Evolutionary conservation across 2,329 filamentous ascomycete genomes (phyloP).

Genomic region (Claviceps monticola): DNA sequence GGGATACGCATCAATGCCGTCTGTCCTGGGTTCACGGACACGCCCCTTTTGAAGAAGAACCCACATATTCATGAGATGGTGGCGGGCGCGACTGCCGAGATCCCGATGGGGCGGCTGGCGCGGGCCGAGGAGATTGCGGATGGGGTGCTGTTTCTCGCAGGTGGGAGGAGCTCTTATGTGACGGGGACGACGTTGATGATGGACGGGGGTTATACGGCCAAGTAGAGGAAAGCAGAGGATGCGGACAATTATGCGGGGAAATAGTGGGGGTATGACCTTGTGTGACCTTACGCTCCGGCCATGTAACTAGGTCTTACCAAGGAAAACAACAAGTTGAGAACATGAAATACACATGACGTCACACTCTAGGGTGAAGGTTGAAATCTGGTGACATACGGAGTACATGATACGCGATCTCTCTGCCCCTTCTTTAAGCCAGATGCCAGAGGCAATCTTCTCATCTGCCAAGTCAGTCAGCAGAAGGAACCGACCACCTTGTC

Average conservation of each 20-base stretch:
- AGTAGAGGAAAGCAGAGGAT: not conserved
- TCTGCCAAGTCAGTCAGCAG: no score
- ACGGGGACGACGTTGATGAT: conserved; percentile 32
- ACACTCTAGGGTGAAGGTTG: no score
- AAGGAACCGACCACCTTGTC: no score
- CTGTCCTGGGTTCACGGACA: conserved; percentile 38
- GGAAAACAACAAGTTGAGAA: not conserved
- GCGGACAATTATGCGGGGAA: no score
- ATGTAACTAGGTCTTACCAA: not conserved
- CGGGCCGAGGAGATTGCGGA: conserved; percentile 40
- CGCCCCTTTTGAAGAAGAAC: conserved; percentile 20
- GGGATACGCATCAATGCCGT: conserved; percentile 47
- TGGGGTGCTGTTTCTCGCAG: conserved; percentile 35
- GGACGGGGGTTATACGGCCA: conserved; percentile 28
- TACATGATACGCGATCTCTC: no score
- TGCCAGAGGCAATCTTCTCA: no score
- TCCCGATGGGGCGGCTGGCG: conserved; percentile 33
- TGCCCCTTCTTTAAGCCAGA: no score
- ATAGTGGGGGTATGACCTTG: no score
- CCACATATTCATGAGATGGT: not conserved
- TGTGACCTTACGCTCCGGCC: no score
- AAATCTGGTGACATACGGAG: no score
- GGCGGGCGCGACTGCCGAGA: conserved; percentile 8
- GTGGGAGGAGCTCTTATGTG: conserved; percentile 38
- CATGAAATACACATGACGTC: no score